Base-by-base conservation (phyloP, 176 grass and related monocot species). In the Chloris gayana region DNA sequence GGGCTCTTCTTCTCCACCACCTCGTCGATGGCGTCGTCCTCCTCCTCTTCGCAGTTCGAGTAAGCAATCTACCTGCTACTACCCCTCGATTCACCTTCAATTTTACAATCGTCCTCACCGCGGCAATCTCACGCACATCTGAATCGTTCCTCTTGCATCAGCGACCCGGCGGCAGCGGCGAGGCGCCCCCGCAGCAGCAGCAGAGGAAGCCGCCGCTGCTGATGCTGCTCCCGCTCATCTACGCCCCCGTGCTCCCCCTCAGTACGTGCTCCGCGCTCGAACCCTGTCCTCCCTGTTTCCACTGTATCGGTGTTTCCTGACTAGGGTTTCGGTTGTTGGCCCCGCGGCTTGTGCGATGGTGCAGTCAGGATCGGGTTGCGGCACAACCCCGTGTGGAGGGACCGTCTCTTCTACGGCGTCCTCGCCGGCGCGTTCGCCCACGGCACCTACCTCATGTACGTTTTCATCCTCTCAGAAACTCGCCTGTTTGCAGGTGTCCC, bases 391-490 rank as follows among this genome's bases (percentile, higher is more conserved):
- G 92, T 98, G 77, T 64, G 76, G 72, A 93, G 92, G 74, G 92
- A 95, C 75, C 90, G 96, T 39, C 50, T 98, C 71, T 95, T 98
- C 88, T 98, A 89, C 49, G 96, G 96, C 38, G 96, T 93, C 33
- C 84, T 98, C 72, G 90, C 92, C 22, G 90, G 90, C 65, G 96
- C 92, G 1, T 95, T 98, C 71, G 96, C 77, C 77, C 96, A 98
- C 31, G 90, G 92, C 50, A 70, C 90, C 73, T 98, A 98, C 86
- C 85, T 98, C 74, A 88, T 98, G 96, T 98, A 91, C 74, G 88
- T 81, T 61, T 77, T 56, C 34, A 33, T 67, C n/a, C 9, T 59
- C 61, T n/a, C 67, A 13, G 32, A 21, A 53, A 49, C 41, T 9
- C 46, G 2, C 34, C 8, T n/a, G 5, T 75, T 31, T 46, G 45